Evolutionary conservation across 140 eudicot species (phyloP).

Genomic region (Oenanthe javanica): DNA sequence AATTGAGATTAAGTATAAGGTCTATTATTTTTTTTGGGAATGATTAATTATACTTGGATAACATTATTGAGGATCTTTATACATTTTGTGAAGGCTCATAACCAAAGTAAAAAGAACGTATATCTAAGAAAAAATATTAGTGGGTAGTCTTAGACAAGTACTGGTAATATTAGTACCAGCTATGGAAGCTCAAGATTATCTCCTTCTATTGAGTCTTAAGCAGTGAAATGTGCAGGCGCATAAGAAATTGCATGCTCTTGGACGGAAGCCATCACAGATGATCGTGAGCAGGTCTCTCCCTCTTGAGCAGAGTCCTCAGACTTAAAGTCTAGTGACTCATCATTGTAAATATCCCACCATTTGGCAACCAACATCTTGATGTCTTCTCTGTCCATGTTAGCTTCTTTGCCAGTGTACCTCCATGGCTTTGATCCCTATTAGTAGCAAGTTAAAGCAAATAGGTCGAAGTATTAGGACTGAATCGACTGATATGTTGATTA

Average conservation of each 20-base stretch:
- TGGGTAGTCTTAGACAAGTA: background rate
- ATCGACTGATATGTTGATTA: background rate
- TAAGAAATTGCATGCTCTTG: conserved; percentile 20
- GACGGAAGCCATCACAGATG: conserved; percentile 19
- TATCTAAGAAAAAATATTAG: background rate
- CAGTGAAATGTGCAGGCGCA: conserved; percentile 21
- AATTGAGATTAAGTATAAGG: background rate
- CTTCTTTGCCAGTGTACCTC: conserved; percentile 30
- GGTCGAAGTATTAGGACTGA: background rate
- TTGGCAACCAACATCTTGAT: conserved; percentile 21
- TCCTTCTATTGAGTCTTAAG: conserved; percentile 13
- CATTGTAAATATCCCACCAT: conserved; percentile 31
- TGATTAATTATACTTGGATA: conserved; percentile 9
- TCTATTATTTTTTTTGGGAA: background rate
- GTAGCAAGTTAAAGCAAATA: background rate
- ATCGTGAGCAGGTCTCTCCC: conserved; percentile 19
- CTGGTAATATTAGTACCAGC: conserved; percentile 9
- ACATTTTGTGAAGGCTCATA: conserved; percentile 6
- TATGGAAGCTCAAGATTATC: background rate
- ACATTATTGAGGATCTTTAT: conserved; percentile 1
- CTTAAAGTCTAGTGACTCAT: conserved; percentile 24
- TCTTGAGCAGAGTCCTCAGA: conserved; percentile 19
- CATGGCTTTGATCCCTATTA: conserved; percentile 29
- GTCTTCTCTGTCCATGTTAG: conserved; percentile 31
- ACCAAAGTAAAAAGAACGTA: background rate